These are phyloP conservation scores for Hypericum perforatum DNA, from an alignment of 345 rosid genomes.

Conservation along the genomic window DNA sequence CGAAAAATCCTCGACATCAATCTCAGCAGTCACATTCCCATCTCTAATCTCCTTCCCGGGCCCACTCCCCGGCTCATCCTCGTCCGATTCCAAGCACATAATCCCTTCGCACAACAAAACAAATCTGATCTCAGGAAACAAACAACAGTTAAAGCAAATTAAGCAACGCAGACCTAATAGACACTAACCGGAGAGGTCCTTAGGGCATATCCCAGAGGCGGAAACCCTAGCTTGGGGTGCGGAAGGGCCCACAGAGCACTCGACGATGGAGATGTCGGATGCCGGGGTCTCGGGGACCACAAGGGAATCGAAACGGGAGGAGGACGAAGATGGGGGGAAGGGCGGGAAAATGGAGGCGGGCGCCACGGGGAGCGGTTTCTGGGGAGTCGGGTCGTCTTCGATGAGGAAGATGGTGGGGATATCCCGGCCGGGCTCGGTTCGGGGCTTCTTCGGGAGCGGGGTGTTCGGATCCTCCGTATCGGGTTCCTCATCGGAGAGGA, in stretches of 20 bases:
- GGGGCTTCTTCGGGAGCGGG: conserved; percentile 37
- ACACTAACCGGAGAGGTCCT: conserved; percentile 32
- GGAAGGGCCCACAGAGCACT: conserved; percentile 22
- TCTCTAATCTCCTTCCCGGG: conserved; percentile 20
- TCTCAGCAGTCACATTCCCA: conserved; percentile 21
- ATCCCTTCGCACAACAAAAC: conserved; percentile 24
- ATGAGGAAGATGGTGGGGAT: conserved; percentile 30
- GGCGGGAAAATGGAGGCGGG: conserved; percentile 44
- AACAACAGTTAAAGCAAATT: background rate
- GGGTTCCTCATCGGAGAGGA: conserved; percentile 48
- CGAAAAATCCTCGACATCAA: conserved; percentile 16
- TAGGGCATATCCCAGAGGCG: conserved; percentile 1
- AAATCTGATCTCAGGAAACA: background rate
- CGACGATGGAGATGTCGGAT: conserved; percentile 35
- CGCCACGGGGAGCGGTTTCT: conserved; percentile 25
- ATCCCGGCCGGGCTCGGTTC: conserved; percentile 13
- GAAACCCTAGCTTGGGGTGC: conserved; percentile 21
- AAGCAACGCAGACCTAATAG: background rate
- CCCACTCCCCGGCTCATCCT: conserved; percentile 32
- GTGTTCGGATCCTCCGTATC: conserved; percentile 16
- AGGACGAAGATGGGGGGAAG: conserved; percentile 14
- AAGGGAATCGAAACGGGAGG: conserved; percentile 18
- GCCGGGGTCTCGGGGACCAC: conserved; percentile 64
- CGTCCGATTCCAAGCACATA: conserved; percentile 61
- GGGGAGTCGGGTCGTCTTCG: conserved; percentile 54